Evolutionary conservation across 1,284 basidiomycete genomes (phyloP).

Genomic region (Cutaneotrichosporon dermatis): DNA sequence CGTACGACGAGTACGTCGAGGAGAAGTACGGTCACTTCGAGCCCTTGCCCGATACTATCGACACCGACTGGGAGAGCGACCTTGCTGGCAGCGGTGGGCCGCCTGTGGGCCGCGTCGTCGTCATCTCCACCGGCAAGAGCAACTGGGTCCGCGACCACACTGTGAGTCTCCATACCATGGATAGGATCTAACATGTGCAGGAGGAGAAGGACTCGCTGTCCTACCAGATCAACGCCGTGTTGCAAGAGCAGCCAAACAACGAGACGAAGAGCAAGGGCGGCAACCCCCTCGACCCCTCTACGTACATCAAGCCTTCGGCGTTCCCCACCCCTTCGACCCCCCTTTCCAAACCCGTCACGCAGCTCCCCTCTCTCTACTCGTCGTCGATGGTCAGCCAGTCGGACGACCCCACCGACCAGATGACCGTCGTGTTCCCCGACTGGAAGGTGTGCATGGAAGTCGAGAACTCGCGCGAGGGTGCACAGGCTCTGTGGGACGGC

Average conservation of each 20-base stretch:
- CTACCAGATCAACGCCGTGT: conserved; percentile 52
- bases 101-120: conserved; percentile 70
- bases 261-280: conserved; percentile 18
- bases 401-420: conserved; percentile 59
- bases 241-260: conserved; percentile 21
- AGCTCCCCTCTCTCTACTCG: conserved; percentile 59
- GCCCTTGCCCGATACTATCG: conserved; percentile 64
- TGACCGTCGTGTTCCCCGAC: conserved; percentile 82
- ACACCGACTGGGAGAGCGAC: conserved; percentile 69
- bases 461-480: conserved; percentile 60
- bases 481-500: conserved; percentile 62
- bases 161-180: conserved; percentile 15
- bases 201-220: conserved; percentile 65
- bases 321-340: conserved; percentile 29
- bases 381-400: conserved; percentile 76
- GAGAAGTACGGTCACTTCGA: conserved; percentile 59
- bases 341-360: conserved; percentile 16
- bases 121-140: conserved; percentile 80
- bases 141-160: conserved; percentile 80
- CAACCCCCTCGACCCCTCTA: conserved; percentile 13
- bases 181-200: conserved; percentile 3
- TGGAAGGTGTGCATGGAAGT: conserved; percentile 74
- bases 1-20: conserved; percentile 30
- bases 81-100: conserved; percentile 78
- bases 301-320: conserved; percentile 33